Conservation (phyloP, 345 rosid species). For the Eucalyptus cloeziana region DNA sequence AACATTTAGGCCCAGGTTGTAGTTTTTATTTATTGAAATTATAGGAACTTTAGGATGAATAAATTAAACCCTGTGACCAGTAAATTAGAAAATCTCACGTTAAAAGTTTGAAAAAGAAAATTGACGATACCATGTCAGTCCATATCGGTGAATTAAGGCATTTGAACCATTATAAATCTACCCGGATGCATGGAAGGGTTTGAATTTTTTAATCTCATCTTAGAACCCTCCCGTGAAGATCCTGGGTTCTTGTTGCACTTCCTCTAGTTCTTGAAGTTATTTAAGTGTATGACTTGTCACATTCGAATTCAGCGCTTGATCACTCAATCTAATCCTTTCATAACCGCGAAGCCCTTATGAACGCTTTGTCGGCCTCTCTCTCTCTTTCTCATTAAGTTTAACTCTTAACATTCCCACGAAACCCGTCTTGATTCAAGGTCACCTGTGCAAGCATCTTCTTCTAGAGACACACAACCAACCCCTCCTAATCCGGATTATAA, state of each 20-base stretch:
- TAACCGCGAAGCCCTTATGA: fast-evolving
- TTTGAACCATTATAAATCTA: fast-evolving
- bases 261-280: background rate
- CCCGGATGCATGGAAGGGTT: fast-evolving
- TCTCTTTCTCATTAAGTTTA: background rate
- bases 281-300: fast-evolving
- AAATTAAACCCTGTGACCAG: background rate
- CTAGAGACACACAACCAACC: background rate
- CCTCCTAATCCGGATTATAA: background rate
- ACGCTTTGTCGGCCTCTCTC: fast-evolving
- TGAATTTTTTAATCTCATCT: background rate
- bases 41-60: background rate
- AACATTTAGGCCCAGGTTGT: background rate
- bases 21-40: background rate
- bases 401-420: background rate
- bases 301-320: fast-evolving
- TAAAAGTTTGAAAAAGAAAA: background rate
- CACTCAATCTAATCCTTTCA: fast-evolving
- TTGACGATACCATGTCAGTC: background rate
- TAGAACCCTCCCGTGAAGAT: background rate
- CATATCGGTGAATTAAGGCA: fast-evolving
- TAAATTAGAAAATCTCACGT: background rate
- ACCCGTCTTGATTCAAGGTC: background rate
- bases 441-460: background rate
- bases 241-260: fast-evolving